Conservation (phyloP, 2,329 filamentous ascomycete genomes). For the Aspergillus sojae region DNA sequence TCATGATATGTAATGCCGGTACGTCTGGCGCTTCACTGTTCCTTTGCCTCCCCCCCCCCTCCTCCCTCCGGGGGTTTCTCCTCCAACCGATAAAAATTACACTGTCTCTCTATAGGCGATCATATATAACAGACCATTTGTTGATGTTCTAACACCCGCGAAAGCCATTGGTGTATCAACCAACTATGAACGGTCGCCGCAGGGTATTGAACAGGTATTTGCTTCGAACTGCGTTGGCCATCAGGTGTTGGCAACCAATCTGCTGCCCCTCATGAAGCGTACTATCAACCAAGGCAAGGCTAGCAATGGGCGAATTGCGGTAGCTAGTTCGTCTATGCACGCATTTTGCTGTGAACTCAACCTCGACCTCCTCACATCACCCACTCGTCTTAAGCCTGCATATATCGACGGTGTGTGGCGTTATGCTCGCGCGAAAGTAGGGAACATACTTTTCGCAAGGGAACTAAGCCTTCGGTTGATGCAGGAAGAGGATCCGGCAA, state of each 20-base stretch:
- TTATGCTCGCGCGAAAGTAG: conserved; percentile 38
- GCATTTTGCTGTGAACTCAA: conserved; percentile 29
- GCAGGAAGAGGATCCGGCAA: conserved; percentile 19
- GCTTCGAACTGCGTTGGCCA: conserved; percentile 56
- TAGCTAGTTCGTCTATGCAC: conserved; percentile 43
- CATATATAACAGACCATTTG: neutral
- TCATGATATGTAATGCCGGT: conserved; percentile 38
- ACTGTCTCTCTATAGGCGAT: neutral
- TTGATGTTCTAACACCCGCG: neutral
- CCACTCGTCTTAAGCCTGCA: conserved; percentile 22
- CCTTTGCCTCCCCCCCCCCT: neutral
- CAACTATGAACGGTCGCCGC: conserved; percentile 27
- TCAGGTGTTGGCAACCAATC: conserved; percentile 53
- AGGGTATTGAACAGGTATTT: conserved; percentile 54
- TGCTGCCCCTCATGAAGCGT: conserved; percentile 38
- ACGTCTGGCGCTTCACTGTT: conserved; percentile 1
- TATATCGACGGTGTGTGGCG: conserved; percentile 32
- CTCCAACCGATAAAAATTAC: neutral
- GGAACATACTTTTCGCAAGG: conserved; percentile 35
- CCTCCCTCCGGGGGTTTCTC: too few relatives aligned
- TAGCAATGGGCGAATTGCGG: conserved; percentile 46
- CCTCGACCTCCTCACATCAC: conserved; percentile 26
- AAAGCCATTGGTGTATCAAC: conserved; percentile 23
- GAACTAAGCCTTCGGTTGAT: conserved; percentile 31
- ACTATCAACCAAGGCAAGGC: conserved; percentile 27